A percentile compares a stretch with the other conserved stretches of the same genome.
Evolutionary conservation across 495 filamentous ascomycete species (phyloP).

Genomic region (Jackrogersella minutella): DNA sequence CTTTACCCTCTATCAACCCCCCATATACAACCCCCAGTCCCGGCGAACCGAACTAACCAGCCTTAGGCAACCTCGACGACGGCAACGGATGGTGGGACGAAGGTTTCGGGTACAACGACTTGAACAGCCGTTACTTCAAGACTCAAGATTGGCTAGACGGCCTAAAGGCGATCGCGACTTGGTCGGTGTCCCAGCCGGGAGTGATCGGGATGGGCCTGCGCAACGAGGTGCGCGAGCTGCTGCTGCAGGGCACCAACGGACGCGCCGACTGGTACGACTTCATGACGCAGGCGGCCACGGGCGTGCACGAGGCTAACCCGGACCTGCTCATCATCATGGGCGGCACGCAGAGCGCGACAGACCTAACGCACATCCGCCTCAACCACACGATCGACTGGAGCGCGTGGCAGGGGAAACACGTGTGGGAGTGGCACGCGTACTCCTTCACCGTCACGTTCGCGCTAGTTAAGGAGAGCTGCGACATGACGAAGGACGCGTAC

Average conservation of each 20-base stretch:
- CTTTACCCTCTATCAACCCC: background rate
- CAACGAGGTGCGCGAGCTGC: constrained; percentile 58
- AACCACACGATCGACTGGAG: constrained; percentile 49
- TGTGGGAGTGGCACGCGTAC: constrained; percentile 64
- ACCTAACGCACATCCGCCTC: constrained; percentile 52
- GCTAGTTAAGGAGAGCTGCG: constrained; percentile 49
- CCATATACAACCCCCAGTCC: background rate
- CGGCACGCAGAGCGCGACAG: constrained; percentile 54
- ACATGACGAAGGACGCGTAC: constrained; percentile 49
- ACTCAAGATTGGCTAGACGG: constrained; percentile 55
- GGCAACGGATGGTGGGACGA: constrained; percentile 64
- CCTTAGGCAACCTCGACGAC: constrained; percentile 50
- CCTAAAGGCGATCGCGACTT: constrained; percentile 51
- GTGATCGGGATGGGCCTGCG: constrained; percentile 58
- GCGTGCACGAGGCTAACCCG: constrained; percentile 54
- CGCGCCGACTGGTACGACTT: constrained; percentile 57
- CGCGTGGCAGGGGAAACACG: constrained; percentile 54
- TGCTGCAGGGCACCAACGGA: constrained; percentile 52
- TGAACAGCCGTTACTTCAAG: constrained; percentile 57
- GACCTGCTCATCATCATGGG: constrained; percentile 57
- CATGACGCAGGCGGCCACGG: constrained; percentile 49
- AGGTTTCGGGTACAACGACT: constrained; percentile 52
- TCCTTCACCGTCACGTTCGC: constrained; percentile 56
- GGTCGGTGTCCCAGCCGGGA: constrained; percentile 48
- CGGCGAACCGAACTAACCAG: constrained; percentile 1